Base-by-base conservation (phyloP, 176 grass and related monocot species). In the Aegilops umbellulata region DNA sequence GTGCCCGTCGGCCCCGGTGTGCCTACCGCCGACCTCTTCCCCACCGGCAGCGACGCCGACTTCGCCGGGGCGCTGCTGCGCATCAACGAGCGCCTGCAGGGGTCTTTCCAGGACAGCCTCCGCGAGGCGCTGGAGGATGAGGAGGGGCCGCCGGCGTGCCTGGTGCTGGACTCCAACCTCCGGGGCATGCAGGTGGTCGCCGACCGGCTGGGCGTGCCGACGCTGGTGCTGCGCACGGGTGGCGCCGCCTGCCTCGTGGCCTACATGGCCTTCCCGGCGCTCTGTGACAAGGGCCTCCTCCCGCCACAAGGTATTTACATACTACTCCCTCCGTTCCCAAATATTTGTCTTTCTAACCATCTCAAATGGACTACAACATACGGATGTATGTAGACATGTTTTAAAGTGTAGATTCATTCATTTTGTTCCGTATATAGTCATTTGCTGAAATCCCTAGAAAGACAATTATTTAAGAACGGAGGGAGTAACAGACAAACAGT, bases 181-280 rank as follows among this genome's bases (percentile, higher is more conserved):
- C 79, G 39, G 17, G 64, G 63, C 0, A 32, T 81, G 23, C 79
- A 81, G 63, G 60, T 8, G 64, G 79, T 51, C 3, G 79, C 41
- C 0, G 63, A n/a, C 27, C 19, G 2, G 26, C 64, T 24, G 3
- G 64, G 63, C 27, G 63, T 81, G 79, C 39, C 25, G 79, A 81
- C 79, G 79, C 63, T 81, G 10, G 41, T 20, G 64, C 64, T 81
- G 42, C 79, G 79, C 64, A 81, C 64, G 17, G 62, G 79, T 12
- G 41, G 41, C 27, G 79, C 64, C 42, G 64, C 63, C 26, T 81
- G 79, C 79, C 64, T 81, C 63, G 26, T 32, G 8, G 62, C 79
- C 15, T 81, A 68, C 79, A 49, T 81, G 79, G 79, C 79, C 17
- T 81, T 68, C 79, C 63, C 79, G 19, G 64, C 19, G 79, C 79